phyloP scores from a whole-genome alignment of 2,329 filamentous ascomycete species.

The Botrytis sinoallii region DNA sequence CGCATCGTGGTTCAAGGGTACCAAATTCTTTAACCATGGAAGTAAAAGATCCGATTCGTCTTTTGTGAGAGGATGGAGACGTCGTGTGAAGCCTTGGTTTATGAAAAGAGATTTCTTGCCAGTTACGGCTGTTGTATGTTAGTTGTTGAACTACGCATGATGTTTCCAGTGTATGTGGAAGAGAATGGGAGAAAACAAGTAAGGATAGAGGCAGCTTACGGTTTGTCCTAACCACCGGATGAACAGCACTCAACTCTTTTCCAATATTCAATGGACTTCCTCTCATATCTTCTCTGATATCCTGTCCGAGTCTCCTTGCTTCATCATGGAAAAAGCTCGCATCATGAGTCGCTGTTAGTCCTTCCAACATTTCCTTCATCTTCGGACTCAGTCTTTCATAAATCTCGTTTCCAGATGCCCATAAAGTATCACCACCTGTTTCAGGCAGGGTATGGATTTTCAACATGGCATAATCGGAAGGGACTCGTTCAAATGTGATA shows the following conservation, averaged over 20 bases:
- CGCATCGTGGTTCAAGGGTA: conserved; percentile 54
- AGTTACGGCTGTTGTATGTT: conserved; percentile 3
- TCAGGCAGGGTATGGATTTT: conserved; percentile 48
- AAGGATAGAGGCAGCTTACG: conserved; percentile 34
- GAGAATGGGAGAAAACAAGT: not conserved
- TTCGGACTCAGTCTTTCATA: conserved; percentile 53
- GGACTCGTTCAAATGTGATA: conserved; percentile 52
- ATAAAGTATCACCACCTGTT: conserved; percentile 48
- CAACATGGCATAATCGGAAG: conserved; percentile 53
- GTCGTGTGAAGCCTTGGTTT: conserved; percentile 45
- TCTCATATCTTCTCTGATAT: conserved; percentile 40
- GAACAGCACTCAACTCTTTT: conserved; percentile 30
- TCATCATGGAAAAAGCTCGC: conserved; percentile 51
- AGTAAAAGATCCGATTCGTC: conserved; percentile 49
- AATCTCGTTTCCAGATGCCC: conserved; percentile 51
- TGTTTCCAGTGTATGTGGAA: not conserved
- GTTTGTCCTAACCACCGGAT: conserved; percentile 57
- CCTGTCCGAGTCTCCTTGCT: conserved; percentile 45
- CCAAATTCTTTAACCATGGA: conserved; percentile 41
- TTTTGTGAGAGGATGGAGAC: conserved; percentile 41
- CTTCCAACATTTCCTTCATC: conserved; percentile 47
- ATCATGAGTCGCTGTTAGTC: conserved; percentile 49
- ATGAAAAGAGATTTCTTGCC: conserved; percentile 50
- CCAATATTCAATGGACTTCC: conserved; percentile 42
- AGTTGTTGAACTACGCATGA: not conserved